Conservation (phyloP, 2,329 filamentous ascomycete species). For the Aspergillus japonicus region DNA sequence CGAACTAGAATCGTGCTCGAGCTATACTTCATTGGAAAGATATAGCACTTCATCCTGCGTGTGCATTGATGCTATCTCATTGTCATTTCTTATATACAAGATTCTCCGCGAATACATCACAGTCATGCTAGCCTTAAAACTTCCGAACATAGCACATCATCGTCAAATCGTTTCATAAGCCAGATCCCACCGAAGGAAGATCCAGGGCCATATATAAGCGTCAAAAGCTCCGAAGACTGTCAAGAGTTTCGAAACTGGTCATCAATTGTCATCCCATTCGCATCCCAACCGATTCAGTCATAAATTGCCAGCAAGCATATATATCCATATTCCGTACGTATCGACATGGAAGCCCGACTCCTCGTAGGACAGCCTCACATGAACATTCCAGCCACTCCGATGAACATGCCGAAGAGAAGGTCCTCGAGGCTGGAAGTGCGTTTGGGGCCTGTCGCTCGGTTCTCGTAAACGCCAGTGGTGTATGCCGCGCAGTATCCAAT, state of each 20-base stretch:
- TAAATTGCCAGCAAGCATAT: not conserved
- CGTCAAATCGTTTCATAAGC: slow-evolving; percentile 12
- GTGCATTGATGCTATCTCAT: not conserved
- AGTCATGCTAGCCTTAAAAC: slow-evolving; percentile 2
- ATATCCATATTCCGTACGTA: slow-evolving; percentile 5
- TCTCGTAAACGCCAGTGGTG: slow-evolving; percentile 26
- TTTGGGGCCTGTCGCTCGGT: slow-evolving; percentile 25
- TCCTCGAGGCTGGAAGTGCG: slow-evolving; percentile 44
- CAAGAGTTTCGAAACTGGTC: not conserved
- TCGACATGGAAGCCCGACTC: not conserved
- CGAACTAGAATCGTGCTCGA: not conserved
- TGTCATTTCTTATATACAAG: slow-evolving; percentile 4
- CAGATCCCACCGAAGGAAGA: slow-evolving; percentile 6
- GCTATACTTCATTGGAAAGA: not conserved
- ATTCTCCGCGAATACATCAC: not conserved
- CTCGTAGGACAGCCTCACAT: slow-evolving; percentile 27
- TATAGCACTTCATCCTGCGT: not conserved
- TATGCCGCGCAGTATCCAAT: slow-evolving; percentile 45
- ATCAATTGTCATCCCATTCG: not conserved
- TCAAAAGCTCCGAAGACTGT: slow-evolving; percentile 1
- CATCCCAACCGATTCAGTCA: not conserved
- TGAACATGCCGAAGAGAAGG: slow-evolving; percentile 40
- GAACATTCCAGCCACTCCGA: slow-evolving; percentile 49
- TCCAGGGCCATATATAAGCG: not conserved
- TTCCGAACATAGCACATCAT: slow-evolving; percentile 9